These are phyloP conservation scores for Hypoxylon sp. DNA, from an alignment of 2,329 filamentous ascomycete genomes.

Conservation along the genomic window DNA sequence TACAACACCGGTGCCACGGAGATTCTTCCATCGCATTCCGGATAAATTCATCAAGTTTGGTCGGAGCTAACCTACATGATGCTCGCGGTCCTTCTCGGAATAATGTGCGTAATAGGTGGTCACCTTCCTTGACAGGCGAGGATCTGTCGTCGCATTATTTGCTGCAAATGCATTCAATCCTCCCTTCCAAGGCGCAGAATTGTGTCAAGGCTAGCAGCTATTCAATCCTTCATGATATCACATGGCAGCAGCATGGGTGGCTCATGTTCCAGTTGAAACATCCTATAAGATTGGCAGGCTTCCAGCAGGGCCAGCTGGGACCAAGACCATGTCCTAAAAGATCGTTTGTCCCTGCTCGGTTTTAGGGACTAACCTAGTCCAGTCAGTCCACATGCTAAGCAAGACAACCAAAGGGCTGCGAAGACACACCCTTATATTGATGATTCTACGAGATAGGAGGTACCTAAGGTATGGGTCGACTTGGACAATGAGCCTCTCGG, in stretches of 20 bases:
- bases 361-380: neutral
- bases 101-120: neutral
- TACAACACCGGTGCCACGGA: neutral
- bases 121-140: conserved; percentile 22
- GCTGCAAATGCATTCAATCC: neutral
- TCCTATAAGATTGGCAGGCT: neutral
- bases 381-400: neutral
- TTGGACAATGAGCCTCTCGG: neutral
- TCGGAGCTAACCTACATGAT: neutral
- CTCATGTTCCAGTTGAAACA: neutral
- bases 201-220: neutral
- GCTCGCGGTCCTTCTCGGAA: neutral
- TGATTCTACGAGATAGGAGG: neutral
- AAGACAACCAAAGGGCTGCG: neutral
- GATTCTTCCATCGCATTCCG: conserved; percentile 1
- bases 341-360: conserved; percentile 26
- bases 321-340: conserved; percentile 13
- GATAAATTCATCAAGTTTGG: neutral
- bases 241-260: too few relatives aligned
- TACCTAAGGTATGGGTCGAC: neutral
- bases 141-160: conserved; percentile 5
- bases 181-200: neutral
- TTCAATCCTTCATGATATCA: neutral
- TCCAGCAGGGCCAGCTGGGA: neutral
- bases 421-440: neutral